Conservation (phyloP, 2,329 filamentous ascomycete species). For the Hymenotorrendiella dingleyae region DNA sequence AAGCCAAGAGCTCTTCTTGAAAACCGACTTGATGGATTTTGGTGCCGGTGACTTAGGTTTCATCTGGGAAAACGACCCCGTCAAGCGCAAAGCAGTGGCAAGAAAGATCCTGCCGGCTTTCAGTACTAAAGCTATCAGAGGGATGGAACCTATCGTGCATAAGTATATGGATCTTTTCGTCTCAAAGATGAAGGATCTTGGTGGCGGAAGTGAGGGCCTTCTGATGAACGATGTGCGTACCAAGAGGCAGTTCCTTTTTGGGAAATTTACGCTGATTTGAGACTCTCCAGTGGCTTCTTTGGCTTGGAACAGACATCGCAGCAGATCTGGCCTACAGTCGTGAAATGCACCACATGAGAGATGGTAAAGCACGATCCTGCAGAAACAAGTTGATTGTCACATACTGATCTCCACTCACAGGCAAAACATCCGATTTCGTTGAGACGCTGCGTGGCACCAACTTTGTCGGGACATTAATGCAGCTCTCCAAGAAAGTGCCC, state of each 20-base stretch:
- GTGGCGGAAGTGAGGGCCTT: not conserved
- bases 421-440: not conserved
- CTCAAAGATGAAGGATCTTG: conserved; percentile 1
- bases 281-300: conserved; percentile 1
- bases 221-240: not conserved
- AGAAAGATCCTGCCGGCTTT: conserved; percentile 4
- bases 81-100: conserved; percentile 3
- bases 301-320: conserved; percentile 8
- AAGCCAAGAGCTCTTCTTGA: not conserved
- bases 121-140: conserved; percentile 1
- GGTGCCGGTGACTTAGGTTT: not conserved
- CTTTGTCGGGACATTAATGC: not conserved
- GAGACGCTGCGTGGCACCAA: not conserved
- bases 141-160: conserved; percentile 5
- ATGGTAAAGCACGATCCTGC: not conserved
- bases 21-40: conserved; percentile 5
- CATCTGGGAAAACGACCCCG: conserved; percentile 5
- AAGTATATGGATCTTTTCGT: conserved; percentile 7
- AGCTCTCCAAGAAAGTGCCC: not conserved
- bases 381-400: too few relatives aligned
- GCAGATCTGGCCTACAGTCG: conserved; percentile 4
- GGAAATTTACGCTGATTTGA: too few relatives aligned
- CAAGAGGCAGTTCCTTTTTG: too few relatives aligned
- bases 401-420: too few relatives aligned
- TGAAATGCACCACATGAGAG: conserved; percentile 7